A percentile compares a stretch with the other conserved stretches of the same genome.
Evolutionary conservation across 768 basidiomycete genomes (phyloP).

Genomic region (Glaciozyma antarctica): DNA sequence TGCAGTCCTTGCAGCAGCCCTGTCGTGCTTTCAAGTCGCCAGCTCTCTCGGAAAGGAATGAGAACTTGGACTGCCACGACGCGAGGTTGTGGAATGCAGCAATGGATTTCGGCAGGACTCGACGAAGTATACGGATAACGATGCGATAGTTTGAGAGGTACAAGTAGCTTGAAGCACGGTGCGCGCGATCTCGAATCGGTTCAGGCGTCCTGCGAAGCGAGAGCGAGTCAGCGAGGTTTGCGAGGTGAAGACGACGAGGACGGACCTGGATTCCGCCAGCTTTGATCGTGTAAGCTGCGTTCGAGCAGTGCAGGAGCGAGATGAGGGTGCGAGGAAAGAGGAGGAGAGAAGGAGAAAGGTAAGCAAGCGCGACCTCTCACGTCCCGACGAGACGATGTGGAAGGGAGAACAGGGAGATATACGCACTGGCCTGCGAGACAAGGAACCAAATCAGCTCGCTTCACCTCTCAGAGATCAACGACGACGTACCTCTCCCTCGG

Average conservation of each 20-base stretch:
- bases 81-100: no score
- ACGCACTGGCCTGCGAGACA: neutral
- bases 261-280: neutral
- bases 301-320: neutral
- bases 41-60: no score
- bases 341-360: neutral
- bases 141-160: no score
- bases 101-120: no score
- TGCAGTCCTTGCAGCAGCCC: no score
- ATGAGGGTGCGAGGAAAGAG: neutral
- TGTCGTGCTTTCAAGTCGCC: no score
- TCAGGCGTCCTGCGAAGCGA: neutral
- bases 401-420: neutral
- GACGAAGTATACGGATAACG: no score
- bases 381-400: neutral
- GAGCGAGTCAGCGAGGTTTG: neutral
- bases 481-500: conserved; percentile 2
- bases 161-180: no score
- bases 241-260: no score
- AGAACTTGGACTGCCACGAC: no score
- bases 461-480: neutral
- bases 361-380: neutral
- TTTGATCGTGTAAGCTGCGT: conserved; percentile 5
- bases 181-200: neutral
- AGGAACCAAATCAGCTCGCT: neutral